Conservation (phyloP, 2,329 filamentous ascomycete species). For the Purpureocillium lavendulum region DNA sequence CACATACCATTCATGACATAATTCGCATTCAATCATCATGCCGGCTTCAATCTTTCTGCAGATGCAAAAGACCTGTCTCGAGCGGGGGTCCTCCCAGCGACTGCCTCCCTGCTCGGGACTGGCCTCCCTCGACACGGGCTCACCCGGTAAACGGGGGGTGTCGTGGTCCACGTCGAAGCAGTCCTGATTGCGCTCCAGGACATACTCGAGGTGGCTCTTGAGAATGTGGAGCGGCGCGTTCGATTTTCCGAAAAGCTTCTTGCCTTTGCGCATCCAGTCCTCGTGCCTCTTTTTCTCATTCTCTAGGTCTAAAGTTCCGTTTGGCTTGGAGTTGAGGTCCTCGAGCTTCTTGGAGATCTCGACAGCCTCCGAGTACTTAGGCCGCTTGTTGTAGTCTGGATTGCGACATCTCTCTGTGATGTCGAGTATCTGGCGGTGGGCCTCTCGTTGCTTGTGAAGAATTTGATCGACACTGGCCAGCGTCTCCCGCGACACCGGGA, state of each 20-base stretch:
- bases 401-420: constrained; percentile 72
- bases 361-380: constrained; percentile 82
- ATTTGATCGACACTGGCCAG: constrained; percentile 81
- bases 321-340: constrained; percentile 86
- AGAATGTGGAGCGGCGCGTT: constrained; percentile 95
- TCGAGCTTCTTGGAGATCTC: constrained; percentile 82
- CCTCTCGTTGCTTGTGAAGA: constrained; percentile 89
- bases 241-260: constrained; percentile 95
- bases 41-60: constrained; percentile 88
- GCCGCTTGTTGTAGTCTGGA: constrained; percentile 67
- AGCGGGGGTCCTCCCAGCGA: constrained; percentile 53
- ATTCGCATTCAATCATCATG: constrained; percentile 99
- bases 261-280: constrained; percentile 98
- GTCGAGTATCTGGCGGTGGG: constrained; percentile 78
- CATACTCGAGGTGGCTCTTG: constrained; percentile 88
- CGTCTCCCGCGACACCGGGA: constrained; percentile 79
- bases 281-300: constrained; percentile 92
- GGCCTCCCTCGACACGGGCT: constrained; percentile 81
- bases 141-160: constrained; percentile 80
- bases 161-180: constrained; percentile 85
- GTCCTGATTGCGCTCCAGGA: constrained; percentile 77
- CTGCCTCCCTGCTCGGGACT: constrained; percentile 43
- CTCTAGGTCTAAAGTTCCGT: constrained; percentile 84
- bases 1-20: constrained; percentile 91
- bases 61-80: constrained; percentile 88